phyloP scores from a whole-genome alignment of 192 early-diverging fungal species.

The Coemansia sp. region DNA sequence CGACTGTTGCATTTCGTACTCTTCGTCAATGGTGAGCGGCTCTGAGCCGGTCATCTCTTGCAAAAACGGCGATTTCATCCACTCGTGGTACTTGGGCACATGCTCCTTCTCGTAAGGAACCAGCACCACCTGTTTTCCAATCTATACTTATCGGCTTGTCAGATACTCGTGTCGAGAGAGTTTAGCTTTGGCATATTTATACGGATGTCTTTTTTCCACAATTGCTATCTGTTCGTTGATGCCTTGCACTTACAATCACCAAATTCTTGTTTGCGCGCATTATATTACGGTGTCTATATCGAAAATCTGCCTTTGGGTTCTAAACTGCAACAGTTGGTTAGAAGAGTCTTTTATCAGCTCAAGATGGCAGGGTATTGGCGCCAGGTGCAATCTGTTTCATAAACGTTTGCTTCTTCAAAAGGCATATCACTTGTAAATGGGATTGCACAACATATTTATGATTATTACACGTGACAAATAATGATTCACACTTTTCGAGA shows the following conservation, averaged over 20 bases:
- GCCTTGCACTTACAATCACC: no score
- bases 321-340: no score
- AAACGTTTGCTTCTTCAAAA: no score
- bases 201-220: no score
- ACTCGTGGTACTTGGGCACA: constrained; percentile 88
- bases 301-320: no score
- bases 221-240: constrained; percentile 51
- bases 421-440: not conserved
- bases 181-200: no score
- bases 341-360: no score
- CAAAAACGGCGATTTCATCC: constrained; percentile 91
- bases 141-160: constrained; percentile 29
- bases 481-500: not conserved
- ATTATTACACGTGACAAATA: not conserved
- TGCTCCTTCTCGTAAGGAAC: constrained; percentile 87
- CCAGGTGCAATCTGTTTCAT: no score
- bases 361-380: no score
- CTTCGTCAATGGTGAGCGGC: constrained; percentile 88
- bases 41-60: constrained; percentile 96
- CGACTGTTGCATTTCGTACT: constrained; percentile 90
- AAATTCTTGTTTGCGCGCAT: constrained; percentile 47
- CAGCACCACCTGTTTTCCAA: constrained; percentile 63
- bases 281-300: no score
- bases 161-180: no score
- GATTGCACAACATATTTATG: not conserved